Conservation (phyloP, 2,329 filamentous ascomycete species). For the Rhynchosporium agropyri region DNA sequence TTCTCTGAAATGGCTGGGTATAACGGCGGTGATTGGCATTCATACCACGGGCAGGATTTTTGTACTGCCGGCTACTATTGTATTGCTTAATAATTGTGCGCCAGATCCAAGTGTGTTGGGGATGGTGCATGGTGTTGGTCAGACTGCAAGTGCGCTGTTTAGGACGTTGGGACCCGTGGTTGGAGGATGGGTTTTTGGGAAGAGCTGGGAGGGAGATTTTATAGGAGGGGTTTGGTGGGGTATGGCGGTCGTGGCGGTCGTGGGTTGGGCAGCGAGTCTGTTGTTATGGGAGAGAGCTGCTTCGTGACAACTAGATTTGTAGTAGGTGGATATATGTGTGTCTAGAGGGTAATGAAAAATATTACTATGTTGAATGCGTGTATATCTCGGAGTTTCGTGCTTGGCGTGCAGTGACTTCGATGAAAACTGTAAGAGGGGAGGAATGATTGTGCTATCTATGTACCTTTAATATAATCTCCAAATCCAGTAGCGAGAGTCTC, state of each 20-base stretch:
- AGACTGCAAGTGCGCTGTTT: conserved; percentile 11
- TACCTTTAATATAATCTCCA: too few species aligned
- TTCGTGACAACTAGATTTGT: not conserved
- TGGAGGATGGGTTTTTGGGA: conserved; percentile 14
- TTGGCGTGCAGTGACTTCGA: too few species aligned
- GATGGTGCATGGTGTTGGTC: conserved; percentile 12
- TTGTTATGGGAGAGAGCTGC: conserved; percentile 12
- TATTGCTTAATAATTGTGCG: conserved; percentile 15
- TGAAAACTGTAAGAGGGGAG: too few species aligned
- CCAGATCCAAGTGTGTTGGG: conserved; percentile 13
- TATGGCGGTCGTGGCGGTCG: conserved; percentile 9
- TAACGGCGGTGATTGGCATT: not conserved
- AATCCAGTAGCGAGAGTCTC: too few species aligned
- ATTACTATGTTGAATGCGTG: too few species aligned
- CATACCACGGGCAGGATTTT: conserved; percentile 10
- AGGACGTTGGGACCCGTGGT: conserved; percentile 13
- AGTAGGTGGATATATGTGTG: too few species aligned
- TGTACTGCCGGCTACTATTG: conserved; percentile 6
- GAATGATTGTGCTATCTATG: too few species aligned
- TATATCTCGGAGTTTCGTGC: too few species aligned
- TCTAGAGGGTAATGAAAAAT: too few species aligned
- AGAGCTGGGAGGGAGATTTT: conserved; percentile 14
- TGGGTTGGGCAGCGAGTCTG: conserved; percentile 12
- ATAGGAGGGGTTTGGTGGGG: conserved; percentile 19
- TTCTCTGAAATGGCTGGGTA: conserved; percentile 2